Base-by-base conservation (phyloP, 169 alveolate species). In the Plasmodium reichenowi region DNA sequence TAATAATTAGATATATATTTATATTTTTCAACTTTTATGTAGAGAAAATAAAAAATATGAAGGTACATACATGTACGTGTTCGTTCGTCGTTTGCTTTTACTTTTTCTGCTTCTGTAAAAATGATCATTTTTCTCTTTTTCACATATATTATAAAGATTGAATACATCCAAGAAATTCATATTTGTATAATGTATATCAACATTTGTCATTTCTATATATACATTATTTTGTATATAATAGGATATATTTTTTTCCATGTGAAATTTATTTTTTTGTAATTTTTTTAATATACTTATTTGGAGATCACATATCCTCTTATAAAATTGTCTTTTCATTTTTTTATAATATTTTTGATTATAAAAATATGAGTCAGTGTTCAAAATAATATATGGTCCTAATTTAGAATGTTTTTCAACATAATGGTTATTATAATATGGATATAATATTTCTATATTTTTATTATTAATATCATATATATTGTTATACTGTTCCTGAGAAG, bases 111-210 rank as follows among this genome's bases (percentile, higher is more conserved):
- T 13, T 47, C 50, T 6, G n/a, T 56, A 58, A 54, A 56, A 32
- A 32, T 32, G 8, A 0, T 32, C 1, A 32, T 32, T 32, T 5
- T 43, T 29, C 24, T 29, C 52, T 2, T 80, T 80, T 29, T 67
- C 90, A 80, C 90, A 80, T 2, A 80, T 80, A 43, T 80, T 80
- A 68, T 32, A 80, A 80, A 80, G 67, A 75, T 80, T 80, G 7
- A 45, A 68, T 9, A 47, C 72, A 32, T 80, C 90, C n/a, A 80
- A 60, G 70, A 67, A 80, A 17, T 80, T 80, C 29, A 80, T 66
- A 68, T 80, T 80, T n/a, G 80, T 67, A 54, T 80, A 56, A 67
- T 80, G 72, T 15, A 80, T 17, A 67, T 68, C 70, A 9, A 72
- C 68, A 64, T 80, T 83, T 43, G 38, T 59, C 90, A 80, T 80